Conservation (phyloP, 2,329 filamentous ascomycete species). For the Nigrospora oryzae region DNA sequence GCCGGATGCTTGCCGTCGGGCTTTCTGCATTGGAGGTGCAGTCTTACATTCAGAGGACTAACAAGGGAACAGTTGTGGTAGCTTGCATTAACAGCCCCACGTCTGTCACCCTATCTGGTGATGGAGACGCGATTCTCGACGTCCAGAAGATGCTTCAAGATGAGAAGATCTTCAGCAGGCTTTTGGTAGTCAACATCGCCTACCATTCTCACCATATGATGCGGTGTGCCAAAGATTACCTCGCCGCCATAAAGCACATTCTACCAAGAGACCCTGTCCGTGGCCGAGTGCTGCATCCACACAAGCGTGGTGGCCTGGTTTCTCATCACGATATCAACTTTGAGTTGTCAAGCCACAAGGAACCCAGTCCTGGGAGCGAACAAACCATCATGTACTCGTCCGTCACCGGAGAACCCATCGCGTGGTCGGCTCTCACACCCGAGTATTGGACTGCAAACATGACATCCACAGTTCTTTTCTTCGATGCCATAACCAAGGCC, state of each 20-base stretch:
- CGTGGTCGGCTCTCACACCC: conserved; percentile 8
- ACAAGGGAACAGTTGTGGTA: conserved; percentile 5
- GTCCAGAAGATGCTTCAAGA: conserved; percentile 6
- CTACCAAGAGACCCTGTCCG: conserved; percentile 6
- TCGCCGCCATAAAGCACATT: conserved; percentile 11
- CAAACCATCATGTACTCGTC: conserved; percentile 14
- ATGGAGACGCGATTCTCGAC: conserved; percentile 8
- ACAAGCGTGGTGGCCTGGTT: conserved; percentile 3
- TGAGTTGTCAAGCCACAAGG: no score
- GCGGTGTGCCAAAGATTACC: conserved; percentile 14
- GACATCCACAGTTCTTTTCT: conserved; percentile 13
- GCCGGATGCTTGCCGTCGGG: conserved; percentile 14
- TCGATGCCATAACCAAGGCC: conserved; percentile 9
- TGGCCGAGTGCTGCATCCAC: conserved; percentile 6
- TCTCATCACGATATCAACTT: not conserved
- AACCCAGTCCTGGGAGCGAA: not conserved
- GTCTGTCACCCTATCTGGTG: conserved; percentile 14
- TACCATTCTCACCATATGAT: conserved; percentile 25
- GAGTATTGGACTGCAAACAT: conserved; percentile 16
- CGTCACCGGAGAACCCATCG: conserved; percentile 8
- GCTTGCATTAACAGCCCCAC: conserved; percentile 15
- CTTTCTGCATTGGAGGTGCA: conserved; percentile 4
- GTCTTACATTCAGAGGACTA: conserved; percentile 6
- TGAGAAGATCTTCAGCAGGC: conserved; percentile 9
- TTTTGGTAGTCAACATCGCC: conserved; percentile 9